phyloP scores from a whole-genome alignment of 2,329 filamentous ascomycete genomes.

The Calonectria hawksworthii region DNA sequence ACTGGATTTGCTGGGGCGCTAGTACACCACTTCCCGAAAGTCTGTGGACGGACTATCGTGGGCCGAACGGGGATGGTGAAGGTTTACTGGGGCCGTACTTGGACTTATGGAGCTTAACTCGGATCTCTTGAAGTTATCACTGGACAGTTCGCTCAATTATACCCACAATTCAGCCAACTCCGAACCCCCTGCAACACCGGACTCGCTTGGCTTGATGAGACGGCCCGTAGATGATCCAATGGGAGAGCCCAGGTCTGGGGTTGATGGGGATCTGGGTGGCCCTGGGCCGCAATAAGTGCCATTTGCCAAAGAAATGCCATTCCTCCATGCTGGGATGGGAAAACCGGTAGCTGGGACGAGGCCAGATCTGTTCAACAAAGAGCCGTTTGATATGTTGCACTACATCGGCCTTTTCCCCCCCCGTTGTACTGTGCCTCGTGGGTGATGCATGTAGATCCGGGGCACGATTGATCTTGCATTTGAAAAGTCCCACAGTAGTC shows the following conservation, averaged over 20 bases:
- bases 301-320: conserved; percentile 8
- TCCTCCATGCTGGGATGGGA: not conserved
- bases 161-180: conserved; percentile 29
- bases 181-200: conserved; percentile 34
- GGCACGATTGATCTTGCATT: not conserved
- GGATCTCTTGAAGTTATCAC: conserved; percentile 14
- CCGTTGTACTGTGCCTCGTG: not conserved
- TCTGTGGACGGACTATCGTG: conserved; percentile 31
- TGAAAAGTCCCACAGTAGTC: not conserved
- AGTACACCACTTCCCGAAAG: conserved; percentile 28
- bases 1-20: not conserved
- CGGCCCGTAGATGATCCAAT: conserved; percentile 5
- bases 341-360: not conserved
- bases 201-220: not conserved
- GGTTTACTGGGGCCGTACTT: not conserved
- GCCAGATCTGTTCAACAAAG: conserved; percentile 3
- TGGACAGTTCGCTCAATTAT: conserved; percentile 25
- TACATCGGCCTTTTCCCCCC: not conserved
- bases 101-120: conserved; percentile 33
- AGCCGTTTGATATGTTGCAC: conserved; percentile 20
- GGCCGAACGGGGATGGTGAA: not conserved
- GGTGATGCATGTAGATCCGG: conserved; percentile 1
- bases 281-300: not conserved
- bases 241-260: not conserved
- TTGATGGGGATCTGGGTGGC: not conserved